Evolutionary conservation across 805 yeast species (phyloP).

Genomic region (Candida caryicola): DNA sequence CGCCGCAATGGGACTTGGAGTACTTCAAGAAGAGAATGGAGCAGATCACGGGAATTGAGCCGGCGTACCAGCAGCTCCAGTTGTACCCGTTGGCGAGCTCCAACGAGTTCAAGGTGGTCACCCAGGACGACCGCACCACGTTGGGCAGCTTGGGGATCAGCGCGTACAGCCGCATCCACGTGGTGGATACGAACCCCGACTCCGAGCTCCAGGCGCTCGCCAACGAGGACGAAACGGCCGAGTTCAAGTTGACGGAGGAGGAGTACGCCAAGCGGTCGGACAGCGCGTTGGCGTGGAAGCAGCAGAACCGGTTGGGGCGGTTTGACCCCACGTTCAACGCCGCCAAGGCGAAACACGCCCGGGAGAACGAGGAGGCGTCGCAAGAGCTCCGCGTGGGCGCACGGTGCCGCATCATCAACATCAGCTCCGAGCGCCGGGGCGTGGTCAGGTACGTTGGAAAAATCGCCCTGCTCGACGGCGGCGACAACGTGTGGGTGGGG

Average conservation of each 20-base stretch:
- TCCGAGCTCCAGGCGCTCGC: conserved; percentile 44
- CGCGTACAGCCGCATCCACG: conserved; percentile 51
- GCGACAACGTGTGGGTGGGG: conserved; percentile 69
- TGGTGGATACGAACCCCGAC: conserved; percentile 53
- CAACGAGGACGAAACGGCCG: conserved; percentile 21
- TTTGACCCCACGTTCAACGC: conserved; percentile 53
- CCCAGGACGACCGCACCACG: conserved; percentile 13
- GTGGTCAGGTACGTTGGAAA: conserved; percentile 67
- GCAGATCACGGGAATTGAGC: conserved; percentile 71
- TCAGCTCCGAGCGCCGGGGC: conserved; percentile 61
- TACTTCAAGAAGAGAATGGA: conserved; percentile 57
- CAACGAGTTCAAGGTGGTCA: conserved; percentile 30
- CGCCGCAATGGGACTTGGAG: conserved; percentile 57
- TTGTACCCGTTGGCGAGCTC: conserved; percentile 42
- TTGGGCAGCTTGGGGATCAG: conserved; percentile 28
- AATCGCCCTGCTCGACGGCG: conserved; percentile 55
- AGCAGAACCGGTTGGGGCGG: conserved; percentile 63
- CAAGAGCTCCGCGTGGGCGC: conserved; percentile 42
- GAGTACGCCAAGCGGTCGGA: conserved; percentile 59
- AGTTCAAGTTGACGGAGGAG: conserved; percentile 51
- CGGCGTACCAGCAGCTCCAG: conserved; percentile 49
- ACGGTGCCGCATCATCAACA: conserved; percentile 51
- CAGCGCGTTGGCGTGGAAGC: conserved; percentile 78
- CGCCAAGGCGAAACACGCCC: conserved; percentile 26
- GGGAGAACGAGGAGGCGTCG: conserved; percentile 26